Evolutionary conservation across 345 rosid genomes (phyloP).

Genomic region (Melaleuca quinquenervia): DNA sequence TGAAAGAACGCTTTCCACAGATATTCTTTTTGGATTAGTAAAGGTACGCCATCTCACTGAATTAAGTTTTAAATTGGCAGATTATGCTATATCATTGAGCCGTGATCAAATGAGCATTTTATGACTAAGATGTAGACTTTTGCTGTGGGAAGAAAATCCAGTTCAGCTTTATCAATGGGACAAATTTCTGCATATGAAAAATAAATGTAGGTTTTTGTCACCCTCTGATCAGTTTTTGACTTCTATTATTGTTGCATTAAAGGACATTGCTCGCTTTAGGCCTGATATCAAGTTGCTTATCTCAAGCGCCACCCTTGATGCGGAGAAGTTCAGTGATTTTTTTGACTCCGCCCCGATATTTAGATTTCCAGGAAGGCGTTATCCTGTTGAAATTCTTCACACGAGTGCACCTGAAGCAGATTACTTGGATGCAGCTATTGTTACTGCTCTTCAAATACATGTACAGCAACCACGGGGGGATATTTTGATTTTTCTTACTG

Average conservation of each 20-base stretch:
- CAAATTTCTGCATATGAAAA: not conserved
- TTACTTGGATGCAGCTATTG: slow-evolving; percentile 92
- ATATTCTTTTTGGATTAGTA: slow-evolving; percentile 86
- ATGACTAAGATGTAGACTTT: not conserved
- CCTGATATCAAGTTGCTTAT: slow-evolving; percentile 82
- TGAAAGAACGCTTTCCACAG: slow-evolving; percentile 97
- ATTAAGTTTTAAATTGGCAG: not conserved
- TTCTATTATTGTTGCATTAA: not conserved
- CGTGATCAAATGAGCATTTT: not conserved
- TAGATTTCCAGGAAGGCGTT: slow-evolving; percentile 91
- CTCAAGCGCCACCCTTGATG: slow-evolving; percentile 97
- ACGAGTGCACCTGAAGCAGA: slow-evolving; percentile 99
- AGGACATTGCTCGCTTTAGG: slow-evolving; percentile 86
- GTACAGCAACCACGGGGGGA: slow-evolving; percentile 78
- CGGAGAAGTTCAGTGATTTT: slow-evolving; percentile 93
- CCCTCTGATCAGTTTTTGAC: not conserved
- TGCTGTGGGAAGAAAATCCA: not conserved
- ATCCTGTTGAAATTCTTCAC: slow-evolving; percentile 85
- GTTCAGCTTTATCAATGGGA: not conserved
- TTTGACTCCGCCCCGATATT: slow-evolving; percentile 94
- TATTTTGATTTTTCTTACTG: slow-evolving; percentile 83
- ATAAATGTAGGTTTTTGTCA: not conserved
- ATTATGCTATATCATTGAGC: not conserved
- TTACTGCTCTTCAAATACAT: slow-evolving; percentile 81
- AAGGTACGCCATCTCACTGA: slow-evolving; percentile 38